Base-by-base conservation (phyloP, 441 rosid species). In the Mallotus repandus region DNA sequence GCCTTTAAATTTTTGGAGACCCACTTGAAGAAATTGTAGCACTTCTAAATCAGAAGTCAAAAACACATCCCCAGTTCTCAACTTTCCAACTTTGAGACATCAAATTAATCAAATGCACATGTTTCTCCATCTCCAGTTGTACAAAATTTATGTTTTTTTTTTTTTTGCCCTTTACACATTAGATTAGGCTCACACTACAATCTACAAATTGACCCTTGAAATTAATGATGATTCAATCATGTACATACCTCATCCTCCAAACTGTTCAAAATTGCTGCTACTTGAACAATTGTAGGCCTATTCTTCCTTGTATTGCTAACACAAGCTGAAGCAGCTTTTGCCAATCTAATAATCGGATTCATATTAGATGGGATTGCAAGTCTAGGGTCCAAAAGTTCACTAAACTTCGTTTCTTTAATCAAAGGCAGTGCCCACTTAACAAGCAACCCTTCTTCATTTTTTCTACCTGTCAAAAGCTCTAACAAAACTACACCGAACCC, bases 401-500 rank as follows among this genome's bases (percentile, higher is more conserved):
- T 69, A 12, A 90, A 76, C 67, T 79, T 86, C 83, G 69, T 70
- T 18, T 81, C 88, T 79, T 89, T 91, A 46, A 93, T 88, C 89
- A 93, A 78, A 2, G 94, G 94, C 66, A 86, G 66, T 69, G 92
- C 94, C 98, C 98, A 91, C 56, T 83, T 87, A 54, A 84, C 91
- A 60, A 93, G 87, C 77, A 73, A 54, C 13, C 97, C 92, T 57
- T 82, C 80, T 49, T 88, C 93, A 49, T 84, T 76, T 79, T 83
- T 91, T 74, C 93, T 87, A 25, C 97, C 98, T 32, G 87, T 91
- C 82, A 93, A 38, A 66, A 93, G 72, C 89, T 91, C 97, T 49
- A 93, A 71, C 80, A 93, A 74, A 54, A 91, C 86, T 79, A 93
- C 91, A 48, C 98, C 98, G 73, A 82, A 90, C 32, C 96, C 92